These are phyloP conservation scores for Scedosporium minutisporum DNA, from an alignment of 2,329 filamentous ascomycete species.

Conservation along the genomic window DNA sequence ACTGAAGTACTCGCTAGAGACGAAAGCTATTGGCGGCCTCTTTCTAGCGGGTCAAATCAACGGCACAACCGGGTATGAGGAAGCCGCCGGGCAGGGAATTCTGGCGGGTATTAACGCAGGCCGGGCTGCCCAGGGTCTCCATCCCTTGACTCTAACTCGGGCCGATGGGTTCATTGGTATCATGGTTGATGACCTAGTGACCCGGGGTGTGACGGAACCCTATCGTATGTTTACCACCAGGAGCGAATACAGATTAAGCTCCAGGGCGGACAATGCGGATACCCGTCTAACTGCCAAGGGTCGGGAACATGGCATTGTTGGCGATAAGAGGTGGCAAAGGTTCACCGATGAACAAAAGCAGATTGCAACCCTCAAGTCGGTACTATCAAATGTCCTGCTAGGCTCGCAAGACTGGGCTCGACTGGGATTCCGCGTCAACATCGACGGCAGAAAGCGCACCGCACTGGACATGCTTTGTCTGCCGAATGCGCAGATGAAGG, in stretches of 20 bases:
- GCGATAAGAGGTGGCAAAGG: conserved; percentile 65
- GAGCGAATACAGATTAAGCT: conserved; percentile 89
- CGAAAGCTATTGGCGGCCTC: conserved; percentile 79
- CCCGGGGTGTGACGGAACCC: conserved; percentile 91
- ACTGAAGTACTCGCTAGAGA: conserved; percentile 82
- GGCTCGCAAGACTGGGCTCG: conserved; percentile 58
- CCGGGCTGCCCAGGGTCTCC: conserved; percentile 58
- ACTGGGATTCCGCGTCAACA: conserved; percentile 59
- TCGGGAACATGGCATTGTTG: conserved; percentile 64
- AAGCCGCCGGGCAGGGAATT: conserved; percentile 88
- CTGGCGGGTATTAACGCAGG: conserved; percentile 92
- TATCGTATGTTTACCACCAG: conserved; percentile 98
- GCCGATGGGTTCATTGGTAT: conserved; percentile 94
- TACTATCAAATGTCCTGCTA: conserved; percentile 49
- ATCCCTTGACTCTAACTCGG: conserved; percentile 60
- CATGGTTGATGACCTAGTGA: conserved; percentile 96
- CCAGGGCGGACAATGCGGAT: conserved; percentile 91
- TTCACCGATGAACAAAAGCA: conserved; percentile 58
- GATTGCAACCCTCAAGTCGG: conserved; percentile 53
- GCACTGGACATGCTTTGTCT: conserved; percentile 74
- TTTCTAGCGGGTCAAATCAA: conserved; percentile 97
- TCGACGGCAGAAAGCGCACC: conserved; percentile 55
- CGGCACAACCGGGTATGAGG: conserved; percentile 95
- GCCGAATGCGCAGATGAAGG: conserved; percentile 45
- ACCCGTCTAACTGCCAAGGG: conserved; percentile 72